phyloP scores from a whole-genome alignment of 164 flowering plant species.

The Euptelea pleiosperma region DNA sequence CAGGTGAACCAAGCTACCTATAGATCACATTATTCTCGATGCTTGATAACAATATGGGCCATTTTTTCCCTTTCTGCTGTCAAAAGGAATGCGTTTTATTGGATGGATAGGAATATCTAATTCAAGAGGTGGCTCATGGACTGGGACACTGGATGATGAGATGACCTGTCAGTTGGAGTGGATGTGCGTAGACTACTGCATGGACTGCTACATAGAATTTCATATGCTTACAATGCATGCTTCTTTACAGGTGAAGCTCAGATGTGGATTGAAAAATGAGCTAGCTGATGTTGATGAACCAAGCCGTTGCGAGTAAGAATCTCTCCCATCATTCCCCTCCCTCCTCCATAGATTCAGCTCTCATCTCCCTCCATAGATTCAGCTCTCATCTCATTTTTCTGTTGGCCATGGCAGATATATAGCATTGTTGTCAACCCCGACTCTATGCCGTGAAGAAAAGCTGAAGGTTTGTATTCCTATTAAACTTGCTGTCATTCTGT shows the following conservation, averaged over 20 bases:
- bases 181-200: too few relatives aligned
- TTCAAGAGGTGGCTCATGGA: too few relatives aligned
- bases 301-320: slow-evolving; percentile 96
- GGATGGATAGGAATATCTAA: too few relatives aligned
- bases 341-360: not conserved
- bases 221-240: not conserved
- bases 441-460: slow-evolving; percentile 69
- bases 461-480: slow-evolving; percentile 54
- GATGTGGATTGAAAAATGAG: slow-evolving; percentile 91
- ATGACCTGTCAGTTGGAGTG: too few relatives aligned
- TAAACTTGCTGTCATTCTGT: not conserved
- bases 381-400: not conserved
- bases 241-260: slow-evolving; percentile 66
- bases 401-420: slow-evolving; percentile 54
- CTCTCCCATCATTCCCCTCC: slow-evolving; percentile 9
- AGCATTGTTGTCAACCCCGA: slow-evolving; percentile 80
- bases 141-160: too few relatives aligned
- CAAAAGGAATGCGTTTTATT: not conserved
- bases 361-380: not conserved
- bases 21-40: too few relatives aligned
- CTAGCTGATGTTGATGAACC: slow-evolving; percentile 90
- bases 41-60: too few relatives aligned
- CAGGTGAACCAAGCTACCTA: too few relatives aligned
- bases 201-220: not conserved
- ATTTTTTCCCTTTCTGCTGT: not conserved